Conservation (phyloP, 75 land plant species). For the Ceratopteris richardii region DNA sequence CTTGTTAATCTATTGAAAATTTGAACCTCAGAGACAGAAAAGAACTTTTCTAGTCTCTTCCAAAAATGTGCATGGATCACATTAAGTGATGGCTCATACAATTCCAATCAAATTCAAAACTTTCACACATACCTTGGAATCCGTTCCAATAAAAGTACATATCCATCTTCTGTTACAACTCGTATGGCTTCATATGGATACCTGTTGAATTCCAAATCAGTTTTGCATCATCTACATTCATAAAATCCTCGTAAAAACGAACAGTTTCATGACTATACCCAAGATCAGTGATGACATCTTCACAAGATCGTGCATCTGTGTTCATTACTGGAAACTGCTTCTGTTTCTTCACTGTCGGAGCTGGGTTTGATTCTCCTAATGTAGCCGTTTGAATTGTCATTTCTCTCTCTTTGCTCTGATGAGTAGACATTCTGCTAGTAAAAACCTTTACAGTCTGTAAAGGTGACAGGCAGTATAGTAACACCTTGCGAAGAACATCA, state of each 20-base stretch:
- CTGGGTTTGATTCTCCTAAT: conserved; percentile 64
- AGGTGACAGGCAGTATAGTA: conserved; percentile 69
- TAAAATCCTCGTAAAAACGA: not conserved
- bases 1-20: too few relatives aligned
- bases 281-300: conserved; percentile 83
- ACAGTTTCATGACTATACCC: conserved; percentile 44
- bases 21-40: too few relatives aligned
- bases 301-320: conserved; percentile 89
- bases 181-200: conserved; percentile 96
- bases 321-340: conserved; percentile 51
- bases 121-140: conserved; percentile 93
- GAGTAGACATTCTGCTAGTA: conserved; percentile 30
- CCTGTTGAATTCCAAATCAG: conserved; percentile 24
- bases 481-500: conserved; percentile 56
- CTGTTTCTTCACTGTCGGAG: conserved; percentile 33
- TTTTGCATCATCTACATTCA: not conserved
- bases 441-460: conserved; percentile 30
- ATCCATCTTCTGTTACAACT: conserved; percentile 87
- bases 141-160: conserved; percentile 88
- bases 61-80: too few relatives aligned
- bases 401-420: conserved; percentile 4
- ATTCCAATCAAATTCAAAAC: too few relatives aligned
- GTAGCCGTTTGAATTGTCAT: conserved; percentile 39
- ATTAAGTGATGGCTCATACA: too few relatives aligned
- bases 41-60: too few relatives aligned